phyloP scores from a whole-genome alignment of 768 basidiomycete species.

The Podaxis sp. region DNA sequence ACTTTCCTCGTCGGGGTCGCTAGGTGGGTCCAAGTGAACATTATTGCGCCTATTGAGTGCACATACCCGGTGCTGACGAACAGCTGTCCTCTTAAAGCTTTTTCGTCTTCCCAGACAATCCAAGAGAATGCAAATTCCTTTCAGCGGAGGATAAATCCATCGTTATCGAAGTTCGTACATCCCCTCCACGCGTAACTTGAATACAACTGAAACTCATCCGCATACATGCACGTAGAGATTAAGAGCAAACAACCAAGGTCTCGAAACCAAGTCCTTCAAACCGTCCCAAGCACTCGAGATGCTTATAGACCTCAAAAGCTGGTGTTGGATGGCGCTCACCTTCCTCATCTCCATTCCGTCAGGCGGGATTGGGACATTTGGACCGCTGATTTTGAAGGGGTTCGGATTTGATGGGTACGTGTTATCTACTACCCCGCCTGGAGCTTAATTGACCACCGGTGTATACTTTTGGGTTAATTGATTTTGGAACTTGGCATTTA shows the following conservation, averaged over 20 bases:
- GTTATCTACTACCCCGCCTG: background rate
- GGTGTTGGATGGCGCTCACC: slow-evolving; percentile 32
- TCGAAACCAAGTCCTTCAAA: slow-evolving; percentile 34
- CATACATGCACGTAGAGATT: slow-evolving; percentile 22
- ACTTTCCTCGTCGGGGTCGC: slow-evolving; percentile 27
- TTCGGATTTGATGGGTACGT: slow-evolving; percentile 33
- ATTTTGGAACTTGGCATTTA: background rate
- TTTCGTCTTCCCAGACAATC: slow-evolving; percentile 33
- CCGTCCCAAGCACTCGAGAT: slow-evolving; percentile 29
- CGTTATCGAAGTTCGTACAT: slow-evolving; percentile 27
- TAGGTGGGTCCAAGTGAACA: slow-evolving; percentile 19
- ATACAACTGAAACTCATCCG: background rate
- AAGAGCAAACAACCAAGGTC: slow-evolving; percentile 35
- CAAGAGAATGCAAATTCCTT: slow-evolving; percentile 30
- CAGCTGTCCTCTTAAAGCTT: slow-evolving; percentile 21
- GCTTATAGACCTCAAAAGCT: slow-evolving; percentile 33
- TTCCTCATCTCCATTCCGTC: slow-evolving; percentile 25
- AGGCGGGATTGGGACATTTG: slow-evolving; percentile 27
- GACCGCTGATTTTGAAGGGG: slow-evolving; percentile 31
- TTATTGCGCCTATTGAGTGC: no score
- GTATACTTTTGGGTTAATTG: no score
- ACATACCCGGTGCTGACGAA: background rate
- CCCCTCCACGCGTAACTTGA: background rate
- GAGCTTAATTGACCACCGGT: no score
- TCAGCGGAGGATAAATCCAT: slow-evolving; percentile 30